Evolutionary conservation across 2,329 filamentous ascomycete genomes (phyloP), one percentile per base, ranked within the genome.

Genomic region (Epichloe sylvatica): DNA sequence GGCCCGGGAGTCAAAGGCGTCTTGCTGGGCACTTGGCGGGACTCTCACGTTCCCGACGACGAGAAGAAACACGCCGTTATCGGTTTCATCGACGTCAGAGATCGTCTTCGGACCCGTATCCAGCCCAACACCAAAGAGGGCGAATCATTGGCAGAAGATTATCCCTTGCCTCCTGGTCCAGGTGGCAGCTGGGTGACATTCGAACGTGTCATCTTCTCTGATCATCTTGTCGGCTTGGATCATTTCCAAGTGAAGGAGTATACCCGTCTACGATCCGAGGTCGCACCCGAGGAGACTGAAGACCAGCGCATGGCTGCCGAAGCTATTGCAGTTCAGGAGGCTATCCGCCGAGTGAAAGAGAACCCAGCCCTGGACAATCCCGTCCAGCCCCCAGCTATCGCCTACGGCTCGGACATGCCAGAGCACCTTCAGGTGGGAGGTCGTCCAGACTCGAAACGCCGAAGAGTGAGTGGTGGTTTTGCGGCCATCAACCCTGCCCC

Each of bases 171-270:
- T 1, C 72, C 75, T 2, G 78, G 77, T 0, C 75, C 77, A 1
- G 78, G 78, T 21, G 78, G 76, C 48, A 80, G 77, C 59, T 82
- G 78, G 78, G 77, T 81, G 23, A 81, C 77, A 0, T 81, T 81
- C 55, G 75, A 80, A 51, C 69, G 75, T 19, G 70, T 81, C 33
- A 71, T 79, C 21, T 81, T 82, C 56, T 73, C 75, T 2, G 61
- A 72, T 7, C 76, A 80, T 51, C 71, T 83, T 0, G 65, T 76
- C 13, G 71, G 71, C 2, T 64, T 80, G 4, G 73, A 77, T 47
- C 72, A 80, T 45, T 70, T 74, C 30, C 72, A 79, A 34, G 62
- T 83, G 34, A 82, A 82, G 56, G 78, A 82, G 57, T 83, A 78
- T 51, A 77, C 81, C 46, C 76, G 76, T 53, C 63, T 80, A 25